Base-by-base conservation (phyloP, 2,329 filamentous ascomycete genomes). In the Emergomyces orientalis region DNA sequence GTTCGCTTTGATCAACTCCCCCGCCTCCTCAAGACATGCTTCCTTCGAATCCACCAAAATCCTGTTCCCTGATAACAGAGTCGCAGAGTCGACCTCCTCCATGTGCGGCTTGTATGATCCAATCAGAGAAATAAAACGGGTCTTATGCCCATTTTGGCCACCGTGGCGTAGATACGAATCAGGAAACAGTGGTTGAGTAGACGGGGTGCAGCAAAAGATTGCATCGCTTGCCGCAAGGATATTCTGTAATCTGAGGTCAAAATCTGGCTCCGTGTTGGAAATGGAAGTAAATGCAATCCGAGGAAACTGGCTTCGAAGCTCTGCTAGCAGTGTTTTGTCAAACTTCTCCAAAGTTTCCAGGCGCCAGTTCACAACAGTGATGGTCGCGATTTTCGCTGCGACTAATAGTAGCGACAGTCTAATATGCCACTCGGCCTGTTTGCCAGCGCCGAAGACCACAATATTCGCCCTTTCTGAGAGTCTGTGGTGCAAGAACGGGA, bases 331-430 rank as follows among this genome's bases (percentile, higher is more conserved):
- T 3, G 67, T 67, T 0, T 62, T 63, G 60, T 72, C 67, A 62
- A 76, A 67, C 62, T 81, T 74, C 0, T 75, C 71, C 79, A 88
- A 86, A 27, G 87, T 84, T 70, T 86, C 84, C 17, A 79, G 78
- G 2, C 73, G 70, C 14, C 89, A 86, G 69, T 91, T 94, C 69
- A 96, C 85, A 67, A 96, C 85, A 70, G 91, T 88, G 60, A 97
- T 81, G 55, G 85, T 83, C 66, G 85, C 84, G 19, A 81, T 72
- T 11, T 76, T 72, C 0, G 69, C 65, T 0, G 65, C 70, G 7
- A 75, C 67, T 0, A 79, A 68, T 3, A 93, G 81, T 13, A 82
- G 64, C 0, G 77, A 77, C 3, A 82, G 70, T 19, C 79, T 73
- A 3, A 78, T 72, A 67, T 82, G 80, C 80, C 80, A 82, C 62